Evolutionary conservation across 2,329 filamentous ascomycete genomes (phyloP), one percentile per base, ranked within the genome.

Genomic region (Monilinia aucupariae): DNA sequence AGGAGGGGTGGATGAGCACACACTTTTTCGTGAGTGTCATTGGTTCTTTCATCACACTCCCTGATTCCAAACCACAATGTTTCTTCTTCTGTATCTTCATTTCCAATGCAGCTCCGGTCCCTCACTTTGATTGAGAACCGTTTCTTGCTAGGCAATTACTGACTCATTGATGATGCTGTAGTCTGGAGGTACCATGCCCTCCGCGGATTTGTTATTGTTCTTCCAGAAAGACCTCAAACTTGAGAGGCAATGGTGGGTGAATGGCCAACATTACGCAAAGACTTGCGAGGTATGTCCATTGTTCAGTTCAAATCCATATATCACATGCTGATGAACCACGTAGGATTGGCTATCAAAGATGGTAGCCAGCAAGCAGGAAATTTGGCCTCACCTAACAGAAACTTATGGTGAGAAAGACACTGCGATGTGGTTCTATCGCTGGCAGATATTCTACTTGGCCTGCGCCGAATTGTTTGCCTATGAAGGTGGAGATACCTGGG

Each of bases 381-480:
- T 89, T 61, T 88, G 85, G 85, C 84, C 84, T 53, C 81, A 85
- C 69, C 71, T 90, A 61, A 77, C 82, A 51, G 82, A 85, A 73
- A 89, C 85, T 10, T 89, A 89, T 73, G 84, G 86, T 2, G 80
- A 83, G 70, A 78, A 82, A 20, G 78, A 85, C 25, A 81, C 83
- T 0, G 71, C 75, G 53, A 85, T 80, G 61, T 90, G 85, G 87
- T 89, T 82, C 72, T 82, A 88, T 70, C 78, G 86, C 63, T 90
- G 87, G 86, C 84, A 89, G 75, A 82, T 89, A 41, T 90, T 89
- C 68, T 88, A 88, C 72, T 79, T 89, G 80, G 86, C 86, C n/a
- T 59, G 56, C 56, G 85, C 85, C 51, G 86, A 89, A 75, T 73
- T 90, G 65, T 90, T 89, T 74, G 83, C 81, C 48, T 87, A 82